Conservation (phyloP, 2,329 filamentous ascomycete genomes). For the Alternaria arbusti region DNA sequence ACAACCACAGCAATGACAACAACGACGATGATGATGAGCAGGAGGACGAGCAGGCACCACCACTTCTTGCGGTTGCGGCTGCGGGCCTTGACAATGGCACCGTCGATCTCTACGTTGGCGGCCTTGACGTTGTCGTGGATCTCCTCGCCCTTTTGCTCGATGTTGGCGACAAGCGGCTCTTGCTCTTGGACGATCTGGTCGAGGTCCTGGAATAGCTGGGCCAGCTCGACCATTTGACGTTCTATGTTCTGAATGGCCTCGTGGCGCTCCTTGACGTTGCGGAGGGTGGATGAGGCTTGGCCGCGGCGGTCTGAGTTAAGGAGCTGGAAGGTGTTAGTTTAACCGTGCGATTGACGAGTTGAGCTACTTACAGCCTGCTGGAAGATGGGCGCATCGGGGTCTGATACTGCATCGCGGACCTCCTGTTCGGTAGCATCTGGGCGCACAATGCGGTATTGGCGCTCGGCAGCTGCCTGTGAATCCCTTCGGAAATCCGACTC, state of each 20-base stretch:
- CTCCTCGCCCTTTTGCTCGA: slow-evolving; percentile 87
- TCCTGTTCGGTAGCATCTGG: slow-evolving; percentile 81
- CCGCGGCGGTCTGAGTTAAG: slow-evolving; percentile 81
- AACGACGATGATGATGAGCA: slow-evolving; percentile 47
- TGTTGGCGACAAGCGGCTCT: slow-evolving; percentile 77
- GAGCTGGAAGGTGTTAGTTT: slow-evolving; percentile 56
- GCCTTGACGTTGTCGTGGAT: slow-evolving; percentile 83
- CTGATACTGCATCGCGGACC: slow-evolving; percentile 77
- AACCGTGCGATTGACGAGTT: not conserved
- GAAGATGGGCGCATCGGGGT: slow-evolving; percentile 80
- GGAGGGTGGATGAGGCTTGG: slow-evolving; percentile 78
- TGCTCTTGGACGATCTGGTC: slow-evolving; percentile 86
- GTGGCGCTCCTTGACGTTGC: slow-evolving; percentile 82
- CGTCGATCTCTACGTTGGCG: slow-evolving; percentile 81
- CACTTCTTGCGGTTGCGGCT: slow-evolving; percentile 84
- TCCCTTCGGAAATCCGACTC: slow-evolving; percentile 82
- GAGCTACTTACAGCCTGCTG: slow-evolving; percentile 68
- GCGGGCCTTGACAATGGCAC: slow-evolving; percentile 81
- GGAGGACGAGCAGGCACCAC: slow-evolving; percentile 82
- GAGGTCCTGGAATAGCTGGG: slow-evolving; percentile 88
- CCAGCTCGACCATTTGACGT: slow-evolving; percentile 83
- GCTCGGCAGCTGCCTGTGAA: slow-evolving; percentile 80
- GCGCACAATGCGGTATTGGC: slow-evolving; percentile 88
- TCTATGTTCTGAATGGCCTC: slow-evolving; percentile 91
- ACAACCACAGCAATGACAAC: slow-evolving; percentile 50